A percentile compares a stretch with the other conserved stretches of the same genome.
phyloP scores from a whole-genome alignment of 805 yeast genomes.

The Wickerhamiella shivajii region DNA sequence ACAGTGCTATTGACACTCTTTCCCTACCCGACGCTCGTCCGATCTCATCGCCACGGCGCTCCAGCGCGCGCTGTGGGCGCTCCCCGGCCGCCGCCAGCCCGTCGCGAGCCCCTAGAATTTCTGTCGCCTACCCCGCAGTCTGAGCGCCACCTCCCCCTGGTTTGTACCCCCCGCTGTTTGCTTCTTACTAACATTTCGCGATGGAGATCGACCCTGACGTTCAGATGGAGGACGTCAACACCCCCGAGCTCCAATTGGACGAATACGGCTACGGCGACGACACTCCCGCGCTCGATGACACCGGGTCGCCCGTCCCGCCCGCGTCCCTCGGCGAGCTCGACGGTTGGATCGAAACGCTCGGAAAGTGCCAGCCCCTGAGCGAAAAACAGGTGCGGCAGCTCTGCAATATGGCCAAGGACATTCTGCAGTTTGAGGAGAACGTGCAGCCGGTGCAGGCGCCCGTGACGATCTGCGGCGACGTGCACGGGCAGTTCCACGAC shows the following conservation, averaged over 20 bases:
- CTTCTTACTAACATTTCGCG: constrained; percentile 4
- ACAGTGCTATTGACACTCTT: no score
- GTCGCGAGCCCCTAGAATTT: no score
- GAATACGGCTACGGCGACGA: constrained; percentile 6
- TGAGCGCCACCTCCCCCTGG: no score
- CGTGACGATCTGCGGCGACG: constrained; percentile 94
- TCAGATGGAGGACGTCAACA: constrained; percentile 26
- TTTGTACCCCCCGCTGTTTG: no score
- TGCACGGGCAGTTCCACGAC: constrained; percentile 95
- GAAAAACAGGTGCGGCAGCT: constrained; percentile 69
- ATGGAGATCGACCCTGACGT: constrained; percentile 29
- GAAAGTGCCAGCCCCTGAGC: constrained; percentile 69
- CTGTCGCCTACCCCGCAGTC: no score
- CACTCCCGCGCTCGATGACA: constrained; percentile 6
- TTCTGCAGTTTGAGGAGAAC: constrained; percentile 78
- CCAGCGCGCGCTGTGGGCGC: no score
- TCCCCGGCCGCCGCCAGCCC: no score
- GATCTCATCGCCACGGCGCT: no score
- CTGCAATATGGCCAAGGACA: constrained; percentile 86
- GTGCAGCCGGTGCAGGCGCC: constrained; percentile 94
- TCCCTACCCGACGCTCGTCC: no score
- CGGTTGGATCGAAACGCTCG: constrained; percentile 74
- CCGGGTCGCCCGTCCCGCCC: constrained; percentile 18
- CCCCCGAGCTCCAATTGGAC: constrained; percentile 7
- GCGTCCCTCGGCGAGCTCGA: constrained; percentile 61